Base-by-base conservation (phyloP, 129 eudicot genomes). In the Oenanthe sinensis region DNA sequence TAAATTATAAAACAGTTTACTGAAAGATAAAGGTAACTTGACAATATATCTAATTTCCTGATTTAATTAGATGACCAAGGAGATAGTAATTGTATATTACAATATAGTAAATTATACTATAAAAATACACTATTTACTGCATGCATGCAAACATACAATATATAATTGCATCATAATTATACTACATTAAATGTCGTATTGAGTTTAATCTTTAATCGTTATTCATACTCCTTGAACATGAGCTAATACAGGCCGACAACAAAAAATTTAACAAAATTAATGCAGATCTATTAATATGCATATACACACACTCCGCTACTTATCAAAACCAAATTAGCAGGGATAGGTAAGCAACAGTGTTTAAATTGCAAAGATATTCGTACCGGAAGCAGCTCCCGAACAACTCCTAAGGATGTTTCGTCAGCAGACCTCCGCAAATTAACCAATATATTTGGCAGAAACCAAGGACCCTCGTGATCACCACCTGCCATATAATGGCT, bases 381-480 rank as follows among this genome's bases (percentile, higher is more conserved):
- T 89, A 96, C 99, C 97, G 90, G 78, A 62, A 92, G 94, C 84
- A 96, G 97, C 77, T 96, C 99, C 58, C 88, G 90, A 45, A 92
- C 80, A 71, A 92, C 93, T 76, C 99, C 99, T 49, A 88, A 14
- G 49, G 79, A 76, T 39, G 77, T 79, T 50, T 92, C 97, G 17
- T 90, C 99, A 75, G 91, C 89, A 36, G 94, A 46, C 75, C 87
- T 89, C 30, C 89, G 95, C 16, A 92, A 88, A 83, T 84, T 92
- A 67, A 96, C 97, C 89, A 96, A 81, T 77, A 96, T 92, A 65
- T 92, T 96, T 8, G 99, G 89, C 79, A 90, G 60, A 58, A 90
- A 83, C 93, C 92, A 94, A 37, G 89, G 90, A 24, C 97, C 98
- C 48, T 94, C 98, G 74, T 70, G 85, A 58, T 94, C 98, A 33